Percentiles rank a stretch among this genome's conserved stretches.
Evolutionary conservation across 169 alveolate genomes (phyloP).

Genomic region (Plasmodium sp.): DNA sequence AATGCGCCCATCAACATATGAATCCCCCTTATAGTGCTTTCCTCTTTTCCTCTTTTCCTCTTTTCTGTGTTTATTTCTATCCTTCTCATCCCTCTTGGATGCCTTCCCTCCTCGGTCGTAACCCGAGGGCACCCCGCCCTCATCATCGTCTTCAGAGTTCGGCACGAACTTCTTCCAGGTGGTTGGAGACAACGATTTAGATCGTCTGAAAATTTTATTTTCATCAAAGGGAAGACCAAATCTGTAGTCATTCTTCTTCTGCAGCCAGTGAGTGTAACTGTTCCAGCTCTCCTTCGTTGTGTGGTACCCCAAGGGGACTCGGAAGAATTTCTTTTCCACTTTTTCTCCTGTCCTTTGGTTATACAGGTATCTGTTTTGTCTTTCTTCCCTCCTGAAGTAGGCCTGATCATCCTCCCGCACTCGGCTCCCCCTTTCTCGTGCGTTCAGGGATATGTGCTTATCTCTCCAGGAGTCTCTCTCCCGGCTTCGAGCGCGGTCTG

Average conservation of each 20-base stretch:
- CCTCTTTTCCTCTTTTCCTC: not conserved
- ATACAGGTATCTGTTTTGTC: conserved; percentile 15
- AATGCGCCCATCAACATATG: not conserved
- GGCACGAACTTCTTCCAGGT: conserved; percentile 56
- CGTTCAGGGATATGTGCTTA: not conserved
- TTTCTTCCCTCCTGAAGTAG: not conserved
- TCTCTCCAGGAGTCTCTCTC: not conserved
- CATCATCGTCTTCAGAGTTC: conserved; percentile 2
- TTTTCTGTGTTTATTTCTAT: not conserved
- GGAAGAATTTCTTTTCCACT: conserved; percentile 35
- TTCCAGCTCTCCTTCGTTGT: conserved; percentile 61
- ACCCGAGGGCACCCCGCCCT: not conserved
- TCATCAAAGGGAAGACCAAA: conserved; percentile 54
- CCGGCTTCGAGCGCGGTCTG: not conserved
- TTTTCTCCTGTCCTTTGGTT: conserved; percentile 45
- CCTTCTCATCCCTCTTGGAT: not conserved
- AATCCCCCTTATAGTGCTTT: not conserved
- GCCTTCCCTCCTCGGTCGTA: not conserved
- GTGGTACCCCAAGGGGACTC: conserved; percentile 56
- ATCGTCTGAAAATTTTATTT: conserved; percentile 49
- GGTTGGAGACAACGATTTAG: conserved; percentile 48
- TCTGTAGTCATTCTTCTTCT: conserved; percentile 59
- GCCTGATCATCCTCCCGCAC: not conserved
- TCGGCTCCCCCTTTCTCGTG: conserved; percentile 3
- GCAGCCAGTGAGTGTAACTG: conserved; percentile 49